Base-by-base conservation (phyloP, 768 basidiomycete species). In the Lactarius deliciosus region DNA sequence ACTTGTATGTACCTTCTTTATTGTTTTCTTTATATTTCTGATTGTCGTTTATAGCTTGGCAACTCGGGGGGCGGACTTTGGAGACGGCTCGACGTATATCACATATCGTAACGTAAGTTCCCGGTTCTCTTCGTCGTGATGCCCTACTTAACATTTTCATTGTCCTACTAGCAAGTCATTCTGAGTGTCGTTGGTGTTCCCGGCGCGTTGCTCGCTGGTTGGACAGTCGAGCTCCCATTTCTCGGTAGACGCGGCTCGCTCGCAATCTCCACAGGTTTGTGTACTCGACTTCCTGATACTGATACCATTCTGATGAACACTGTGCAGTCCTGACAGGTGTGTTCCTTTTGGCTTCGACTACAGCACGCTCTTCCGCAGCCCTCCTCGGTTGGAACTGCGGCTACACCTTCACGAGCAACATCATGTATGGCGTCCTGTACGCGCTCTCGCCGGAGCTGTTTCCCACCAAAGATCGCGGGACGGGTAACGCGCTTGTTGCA, bases 71-170 rank as follows among this genome's bases (percentile, higher is more conserved):
- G 85, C 87, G 0, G 75, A 85, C 60, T 89, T 90, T 61, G 89
- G 89, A 2, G 89, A 90, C 65, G 82, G 85, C 0, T 88, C 87
- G 5, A 74, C 85, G 3, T 85, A 89, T 70, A 87, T 86, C 70
- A 89, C 89, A 0, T 92, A 92, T 70, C 84, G 90, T 22, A 91
- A 91, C 65, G 87, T 87, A 70, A 9, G 80, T 63, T 7, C 30
- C 22, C 6, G 18, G 40, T 38, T 53, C 50, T 13, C 22, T 34
- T 64, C 2, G 45, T 53, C 15, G 30, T 38, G 11, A 34, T 38
- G 18, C 3, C 43, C 40, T 25, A 7, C 13, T 5, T 50, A 4
- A 25, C 22, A 22, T 41, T 18, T 40, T 53, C 32, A 25, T 25
- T 9, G 34, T 22, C 5, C 15, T 30, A 40, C 4, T 68, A 84